These are phyloP conservation scores for Cryptosporidium tyzzeri DNA, from an alignment of 169 alveolate genomes.

Conservation along the genomic window DNA sequence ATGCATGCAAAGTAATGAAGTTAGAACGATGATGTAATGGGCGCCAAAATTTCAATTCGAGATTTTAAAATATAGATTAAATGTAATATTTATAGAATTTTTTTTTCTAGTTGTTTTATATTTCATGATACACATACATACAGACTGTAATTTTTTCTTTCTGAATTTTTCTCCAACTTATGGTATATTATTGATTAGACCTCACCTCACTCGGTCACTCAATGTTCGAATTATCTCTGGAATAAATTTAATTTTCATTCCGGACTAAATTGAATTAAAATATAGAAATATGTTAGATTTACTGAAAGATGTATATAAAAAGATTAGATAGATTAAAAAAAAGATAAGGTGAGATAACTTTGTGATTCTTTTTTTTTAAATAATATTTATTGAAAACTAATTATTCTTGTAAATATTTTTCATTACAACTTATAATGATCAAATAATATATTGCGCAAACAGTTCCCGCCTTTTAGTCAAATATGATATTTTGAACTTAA, in stretches of 20 bases:
- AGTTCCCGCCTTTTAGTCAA: neutral
- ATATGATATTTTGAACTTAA: neutral
- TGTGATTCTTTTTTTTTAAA: neutral
- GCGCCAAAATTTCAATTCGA: neutral
- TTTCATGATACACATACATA: neutral
- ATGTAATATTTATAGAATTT: neutral
- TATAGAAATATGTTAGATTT: neutral
- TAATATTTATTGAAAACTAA: no score
- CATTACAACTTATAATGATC: neutral
- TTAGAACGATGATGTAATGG: neutral
- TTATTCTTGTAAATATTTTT: no score
- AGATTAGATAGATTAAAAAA: no score
- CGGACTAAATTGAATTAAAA: no score
- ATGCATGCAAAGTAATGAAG: neutral
- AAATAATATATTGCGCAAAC: neutral
- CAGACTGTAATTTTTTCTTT: no score
- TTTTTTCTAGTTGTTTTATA: neutral
- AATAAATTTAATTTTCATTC: no score
- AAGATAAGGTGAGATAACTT: neutral
- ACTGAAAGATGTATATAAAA: no score
- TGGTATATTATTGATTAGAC: no score
- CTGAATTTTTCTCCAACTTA: no score
- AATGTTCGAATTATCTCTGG: neutral
- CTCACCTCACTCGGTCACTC: no score
- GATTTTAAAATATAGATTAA: neutral